Percentiles rank a stretch among this genome's conserved stretches.
phyloP scores from a whole-genome alignment of 2,329 filamentous ascomycete genomes.

The Trichoderma sp. region DNA sequence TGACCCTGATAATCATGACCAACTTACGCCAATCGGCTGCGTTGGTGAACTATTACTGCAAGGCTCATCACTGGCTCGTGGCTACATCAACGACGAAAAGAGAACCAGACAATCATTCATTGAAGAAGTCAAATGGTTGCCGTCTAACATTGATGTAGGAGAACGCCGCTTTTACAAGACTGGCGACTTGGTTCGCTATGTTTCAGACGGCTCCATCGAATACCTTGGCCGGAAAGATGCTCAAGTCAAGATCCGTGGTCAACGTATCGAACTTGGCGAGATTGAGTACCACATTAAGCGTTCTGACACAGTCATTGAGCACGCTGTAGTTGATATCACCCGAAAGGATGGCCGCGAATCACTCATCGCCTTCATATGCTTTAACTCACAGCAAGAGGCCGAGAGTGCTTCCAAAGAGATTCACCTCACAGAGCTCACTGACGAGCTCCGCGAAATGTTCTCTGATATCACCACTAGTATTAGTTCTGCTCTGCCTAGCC shows the following conservation, averaged over 20 bases:
- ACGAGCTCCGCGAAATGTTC: not conserved
- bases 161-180: conserved; percentile 19
- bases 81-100: conserved; percentile 25
- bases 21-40: conserved; percentile 23
- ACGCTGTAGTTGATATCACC: not conserved
- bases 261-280: conserved; percentile 16
- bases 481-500: not conserved
- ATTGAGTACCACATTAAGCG: conserved; percentile 10
- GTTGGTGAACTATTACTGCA: conserved; percentile 28
- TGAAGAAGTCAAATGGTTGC: not conserved
- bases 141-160: not conserved
- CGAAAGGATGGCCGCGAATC: not conserved
- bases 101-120: conserved; percentile 24
- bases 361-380: conserved; percentile 2
- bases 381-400: not conserved
- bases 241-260: conserved; percentile 17
- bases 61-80: conserved; percentile 23
- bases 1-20: conserved; percentile 22
- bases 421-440: not conserved
- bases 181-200: conserved; percentile 16
- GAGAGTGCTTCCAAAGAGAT: not conserved
- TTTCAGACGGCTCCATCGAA: not conserved
- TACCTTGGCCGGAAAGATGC: conserved; percentile 13
- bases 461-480: not conserved
- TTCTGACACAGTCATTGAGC: not conserved